Evolutionary conservation across 2,329 filamentous ascomycete genomes (phyloP), one percentile per base, ranked within the genome.

Genomic region (Fusarium brevicatenulatum): DNA sequence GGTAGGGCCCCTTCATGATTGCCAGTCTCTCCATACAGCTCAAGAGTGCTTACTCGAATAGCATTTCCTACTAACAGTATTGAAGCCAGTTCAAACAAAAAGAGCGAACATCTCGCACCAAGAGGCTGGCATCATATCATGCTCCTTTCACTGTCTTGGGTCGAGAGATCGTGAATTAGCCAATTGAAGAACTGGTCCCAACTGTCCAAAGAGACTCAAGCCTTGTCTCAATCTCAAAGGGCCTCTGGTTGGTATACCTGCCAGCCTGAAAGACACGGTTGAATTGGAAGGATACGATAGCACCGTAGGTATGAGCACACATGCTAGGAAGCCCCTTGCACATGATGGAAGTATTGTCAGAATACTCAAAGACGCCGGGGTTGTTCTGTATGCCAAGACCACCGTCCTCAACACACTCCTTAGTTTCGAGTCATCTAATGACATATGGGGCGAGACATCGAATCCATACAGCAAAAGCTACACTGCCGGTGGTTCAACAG

Each of bases 381-480:
- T 95, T 0, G 88, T 98, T 4, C 95, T 95, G 0, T 97, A 97
- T 79, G 94, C 95, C 72, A 98, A 98, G 86, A 98, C 95, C 2
- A 96, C 96, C 70, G 81, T 97, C 4, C 95, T 95, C 9, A 92
- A 95, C 63, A 97, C 95, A 0, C 87, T 97, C 4, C 86, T 97
- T 44, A 95, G 92, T 64, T 97, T 97, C 77, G 95, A 97, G 81
- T 95, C 92, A 21, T 90, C 90, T 61, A 91, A 91, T 77, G 88
- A 89, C 70, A 85, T 98, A 25, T 98, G 95, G 94, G 95, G 95
- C 13, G 88, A 91, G 37, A 91, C 89, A 73, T 91, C 88, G 21
- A 98, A 97, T 79, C 95, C 95, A 0, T 94, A 97, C 82, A 95
- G 94, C 78, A 82, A 83, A n/a, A 90, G 89, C 43, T 97, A 97